Percentiles rank a stretch among this genome's conserved stretches.
phyloP scores from a whole-genome alignment of 306 rosid genomes.

The Cicer pinnatifidum region DNA sequence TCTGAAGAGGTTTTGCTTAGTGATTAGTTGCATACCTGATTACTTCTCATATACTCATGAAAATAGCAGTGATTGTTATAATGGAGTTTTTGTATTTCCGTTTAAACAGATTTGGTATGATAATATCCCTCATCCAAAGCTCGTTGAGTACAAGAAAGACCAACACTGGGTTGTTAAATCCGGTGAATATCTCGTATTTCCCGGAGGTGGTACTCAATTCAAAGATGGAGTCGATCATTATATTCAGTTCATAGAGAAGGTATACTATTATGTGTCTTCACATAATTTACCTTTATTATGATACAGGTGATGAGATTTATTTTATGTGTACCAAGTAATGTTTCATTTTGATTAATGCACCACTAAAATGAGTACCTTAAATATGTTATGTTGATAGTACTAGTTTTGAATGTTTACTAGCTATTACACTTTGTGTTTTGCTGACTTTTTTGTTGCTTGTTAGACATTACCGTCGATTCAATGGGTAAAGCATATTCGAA shows the following conservation, averaged over 20 bases:
- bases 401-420: constrained; percentile 33
- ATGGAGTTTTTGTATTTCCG: constrained; percentile 33
- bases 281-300: neutral
- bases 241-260: constrained; percentile 68
- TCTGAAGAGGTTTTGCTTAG: constrained; percentile 31
- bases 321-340: too few species aligned
- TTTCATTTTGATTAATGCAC: constrained; percentile 13
- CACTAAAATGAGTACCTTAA: neutral
- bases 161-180: constrained; percentile 88
- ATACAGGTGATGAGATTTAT: neutral
- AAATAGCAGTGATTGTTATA: neutral
- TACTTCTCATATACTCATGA: constrained; percentile 22
- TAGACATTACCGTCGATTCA: constrained; percentile 63
- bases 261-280: constrained; percentile 37
- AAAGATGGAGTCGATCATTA: constrained; percentile 85
- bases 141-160: constrained; percentile 94
- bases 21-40: constrained; percentile 20
- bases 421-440: neutral
- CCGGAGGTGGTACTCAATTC: constrained; percentile 98
- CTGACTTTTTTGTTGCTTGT: constrained; percentile 35
- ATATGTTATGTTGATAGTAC: constrained; percentile 4
- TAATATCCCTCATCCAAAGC: constrained; percentile 90
- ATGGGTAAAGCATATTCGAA: constrained; percentile 84
- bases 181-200: constrained; percentile 75
- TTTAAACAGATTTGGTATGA: constrained; percentile 78